Percentiles rank a stretch among this genome's conserved stretches.
Conservation (phyloP, 108 stramenopile genomes). For the Seminavis robusta region DNA sequence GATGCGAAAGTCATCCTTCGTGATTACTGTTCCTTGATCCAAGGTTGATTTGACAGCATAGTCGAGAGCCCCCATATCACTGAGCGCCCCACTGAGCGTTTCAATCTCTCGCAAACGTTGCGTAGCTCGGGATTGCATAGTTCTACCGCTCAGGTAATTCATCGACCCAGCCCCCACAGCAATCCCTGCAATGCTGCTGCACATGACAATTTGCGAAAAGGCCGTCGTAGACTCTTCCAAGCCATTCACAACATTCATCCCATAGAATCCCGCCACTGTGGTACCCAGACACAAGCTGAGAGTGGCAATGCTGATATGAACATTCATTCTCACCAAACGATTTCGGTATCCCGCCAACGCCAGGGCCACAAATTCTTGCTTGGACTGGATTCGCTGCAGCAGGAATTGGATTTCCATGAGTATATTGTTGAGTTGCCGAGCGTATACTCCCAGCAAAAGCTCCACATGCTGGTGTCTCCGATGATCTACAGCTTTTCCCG, state of each 20-base stretch:
- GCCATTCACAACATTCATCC: constrained; percentile 87
- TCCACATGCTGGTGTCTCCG: constrained; percentile 71
- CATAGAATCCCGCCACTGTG: constrained; percentile 81
- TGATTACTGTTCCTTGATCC: constrained; percentile 13
- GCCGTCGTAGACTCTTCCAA: constrained; percentile 57
- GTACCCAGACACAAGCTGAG: constrained; percentile 63
- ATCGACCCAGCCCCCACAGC: constrained; percentile 22
- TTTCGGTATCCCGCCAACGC: constrained; percentile 79
- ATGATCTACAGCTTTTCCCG: constrained; percentile 42
- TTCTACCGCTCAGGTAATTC: constrained; percentile 33
- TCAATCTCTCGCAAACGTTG: constrained; percentile 49
- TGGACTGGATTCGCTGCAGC: constrained; percentile 71
- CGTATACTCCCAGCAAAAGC: constrained; percentile 81
- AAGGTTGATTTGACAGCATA: constrained; percentile 37
- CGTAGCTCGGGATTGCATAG: constrained; percentile 34
- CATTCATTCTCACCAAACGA: constrained; percentile 84
- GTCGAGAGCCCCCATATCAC: constrained; percentile 58
- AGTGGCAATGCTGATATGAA: constrained; percentile 65
- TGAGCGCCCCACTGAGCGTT: constrained; percentile 43
- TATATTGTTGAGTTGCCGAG: constrained; percentile 61
- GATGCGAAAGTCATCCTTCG: constrained; percentile 19
- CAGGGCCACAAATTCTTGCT: constrained; percentile 82
- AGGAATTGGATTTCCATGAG: constrained; percentile 68
- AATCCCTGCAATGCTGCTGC: constrained; percentile 10
- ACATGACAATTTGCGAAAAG: constrained; percentile 46